Conservation (phyloP, 805 yeast species). For the Candida alai region DNA sequence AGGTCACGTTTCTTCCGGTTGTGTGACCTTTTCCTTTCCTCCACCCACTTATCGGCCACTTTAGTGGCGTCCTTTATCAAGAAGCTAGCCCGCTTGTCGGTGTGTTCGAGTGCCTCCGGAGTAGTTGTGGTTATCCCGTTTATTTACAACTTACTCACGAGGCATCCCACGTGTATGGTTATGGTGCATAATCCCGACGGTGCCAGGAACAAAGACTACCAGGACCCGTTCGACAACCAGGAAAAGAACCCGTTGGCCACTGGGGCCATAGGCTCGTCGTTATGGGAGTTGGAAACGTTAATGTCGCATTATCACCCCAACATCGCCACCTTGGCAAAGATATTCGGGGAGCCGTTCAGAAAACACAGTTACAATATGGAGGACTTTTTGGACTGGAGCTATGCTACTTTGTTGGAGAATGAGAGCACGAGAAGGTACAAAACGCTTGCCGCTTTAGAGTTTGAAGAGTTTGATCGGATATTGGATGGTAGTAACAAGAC, state of each 20-base stretch:
- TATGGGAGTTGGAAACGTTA: slow-evolving; percentile 87
- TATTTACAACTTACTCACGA: slow-evolving; percentile 79
- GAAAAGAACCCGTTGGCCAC: slow-evolving; percentile 78
- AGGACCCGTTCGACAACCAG: slow-evolving; percentile 62
- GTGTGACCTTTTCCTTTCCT: slow-evolving; percentile 77
- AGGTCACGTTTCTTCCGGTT: slow-evolving; percentile 85
- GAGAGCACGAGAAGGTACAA: slow-evolving; percentile 64
- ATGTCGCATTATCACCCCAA: slow-evolving; percentile 92
- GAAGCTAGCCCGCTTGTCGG: slow-evolving; percentile 66
- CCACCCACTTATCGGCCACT: slow-evolving; percentile 81
- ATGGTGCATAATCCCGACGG: slow-evolving; percentile 59
- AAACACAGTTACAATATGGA: slow-evolving; percentile 86
- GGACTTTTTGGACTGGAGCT: slow-evolving; percentile 92
- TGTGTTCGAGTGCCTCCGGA: slow-evolving; percentile 84
- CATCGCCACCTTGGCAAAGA: slow-evolving; percentile 85
- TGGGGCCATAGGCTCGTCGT: slow-evolving; percentile 75
- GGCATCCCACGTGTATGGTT: slow-evolving; percentile 93
- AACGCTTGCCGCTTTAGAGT: slow-evolving; percentile 75
- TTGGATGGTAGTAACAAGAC: slow-evolving; percentile 19
- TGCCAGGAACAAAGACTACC: slow-evolving; percentile 19
- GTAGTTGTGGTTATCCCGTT: slow-evolving; percentile 87
- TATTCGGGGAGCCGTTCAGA: slow-evolving; percentile 84
- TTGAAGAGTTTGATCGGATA: slow-evolving; percentile 47
- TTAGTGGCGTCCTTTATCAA: slow-evolving; percentile 89
- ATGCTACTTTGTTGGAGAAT: slow-evolving; percentile 57